phyloP scores from a whole-genome alignment of 2,329 filamentous ascomycete species.

The Fusarium sulawesiense region DNA sequence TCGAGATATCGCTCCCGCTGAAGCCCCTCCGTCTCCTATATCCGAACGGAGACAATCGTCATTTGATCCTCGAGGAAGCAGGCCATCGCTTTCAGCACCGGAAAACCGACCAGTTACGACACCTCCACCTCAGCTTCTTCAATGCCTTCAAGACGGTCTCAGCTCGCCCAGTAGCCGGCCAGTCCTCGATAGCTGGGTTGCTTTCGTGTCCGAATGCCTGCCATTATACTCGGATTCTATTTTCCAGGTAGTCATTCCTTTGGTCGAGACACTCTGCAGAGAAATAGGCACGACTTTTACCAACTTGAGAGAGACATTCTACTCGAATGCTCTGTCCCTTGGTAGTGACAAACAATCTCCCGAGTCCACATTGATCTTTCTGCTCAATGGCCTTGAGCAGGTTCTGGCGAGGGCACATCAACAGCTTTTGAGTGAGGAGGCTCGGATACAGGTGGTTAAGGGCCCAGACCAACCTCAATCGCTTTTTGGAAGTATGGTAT shows the following conservation, averaged over 20 bases:
- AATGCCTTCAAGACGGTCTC: slow-evolving; percentile 85
- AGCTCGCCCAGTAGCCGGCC: slow-evolving; percentile 77
- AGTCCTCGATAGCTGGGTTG: slow-evolving; percentile 91
- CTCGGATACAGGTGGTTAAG: slow-evolving; percentile 74
- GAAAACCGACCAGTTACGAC: slow-evolving; percentile 50
- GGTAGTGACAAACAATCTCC: slow-evolving; percentile 54
- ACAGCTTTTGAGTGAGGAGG: slow-evolving; percentile 80
- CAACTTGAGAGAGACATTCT: slow-evolving; percentile 74
- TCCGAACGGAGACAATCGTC: slow-evolving; percentile 60
- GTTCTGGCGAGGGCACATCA: slow-evolving; percentile 89
- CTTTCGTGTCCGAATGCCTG: slow-evolving; percentile 83
- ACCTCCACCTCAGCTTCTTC: slow-evolving; percentile 79
- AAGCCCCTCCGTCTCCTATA: slow-evolving; percentile 57
- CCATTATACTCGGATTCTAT: slow-evolving; percentile 86
- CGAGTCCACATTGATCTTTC: slow-evolving; percentile 81
- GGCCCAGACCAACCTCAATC: slow-evolving; percentile 85
- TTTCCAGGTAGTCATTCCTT: slow-evolving; percentile 88
- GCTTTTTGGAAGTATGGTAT: slow-evolving; percentile 95
- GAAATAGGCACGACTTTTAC: slow-evolving; percentile 80
- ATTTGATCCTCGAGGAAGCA: slow-evolving; percentile 55
- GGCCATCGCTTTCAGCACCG: slow-evolving; percentile 52
- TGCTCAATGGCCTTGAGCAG: slow-evolving; percentile 93
- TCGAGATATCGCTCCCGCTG: slow-evolving; percentile 57
- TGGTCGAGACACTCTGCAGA: slow-evolving; percentile 88
- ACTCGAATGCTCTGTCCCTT: slow-evolving; percentile 41